Evolutionary conservation across 306 rosid genomes (phyloP).

Genomic region (Prunus padus): DNA sequence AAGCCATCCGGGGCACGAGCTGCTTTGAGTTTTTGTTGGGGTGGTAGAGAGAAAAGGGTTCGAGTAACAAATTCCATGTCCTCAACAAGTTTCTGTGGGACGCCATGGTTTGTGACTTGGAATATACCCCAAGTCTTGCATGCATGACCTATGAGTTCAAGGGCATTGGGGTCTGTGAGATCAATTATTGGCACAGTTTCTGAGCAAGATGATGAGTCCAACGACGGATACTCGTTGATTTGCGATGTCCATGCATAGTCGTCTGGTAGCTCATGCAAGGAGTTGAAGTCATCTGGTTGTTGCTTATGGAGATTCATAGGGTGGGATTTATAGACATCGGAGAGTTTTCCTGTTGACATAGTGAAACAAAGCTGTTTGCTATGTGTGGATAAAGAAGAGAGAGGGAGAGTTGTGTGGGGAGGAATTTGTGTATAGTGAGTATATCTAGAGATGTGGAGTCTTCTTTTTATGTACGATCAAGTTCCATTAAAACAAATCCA

Average conservation of each 20-base stretch:
- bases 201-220: not conserved
- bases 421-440: not conserved
- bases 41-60: not conserved
- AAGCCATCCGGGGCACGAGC: not conserved
- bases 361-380: not conserved
- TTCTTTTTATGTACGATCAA: too few relatives aligned
- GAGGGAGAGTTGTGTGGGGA: not conserved
- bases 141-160: not conserved
- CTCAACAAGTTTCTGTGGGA: not conserved
- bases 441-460: not conserved
- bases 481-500: too few relatives aligned
- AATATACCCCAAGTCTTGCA: not conserved
- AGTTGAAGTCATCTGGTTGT: not conserved
- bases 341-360: not conserved
- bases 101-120: constrained; percentile 5
- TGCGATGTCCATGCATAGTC: not conserved
- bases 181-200: not conserved
- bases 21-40: not conserved
- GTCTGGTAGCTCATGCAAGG: not conserved
- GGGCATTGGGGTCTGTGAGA: not conserved
- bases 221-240: not conserved
- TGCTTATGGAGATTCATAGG: not conserved
- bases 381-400: not conserved
- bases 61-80: not conserved
- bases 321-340: not conserved